Conservation (phyloP, 306 rosid species). For the Dicorynia guianensis region DNA sequence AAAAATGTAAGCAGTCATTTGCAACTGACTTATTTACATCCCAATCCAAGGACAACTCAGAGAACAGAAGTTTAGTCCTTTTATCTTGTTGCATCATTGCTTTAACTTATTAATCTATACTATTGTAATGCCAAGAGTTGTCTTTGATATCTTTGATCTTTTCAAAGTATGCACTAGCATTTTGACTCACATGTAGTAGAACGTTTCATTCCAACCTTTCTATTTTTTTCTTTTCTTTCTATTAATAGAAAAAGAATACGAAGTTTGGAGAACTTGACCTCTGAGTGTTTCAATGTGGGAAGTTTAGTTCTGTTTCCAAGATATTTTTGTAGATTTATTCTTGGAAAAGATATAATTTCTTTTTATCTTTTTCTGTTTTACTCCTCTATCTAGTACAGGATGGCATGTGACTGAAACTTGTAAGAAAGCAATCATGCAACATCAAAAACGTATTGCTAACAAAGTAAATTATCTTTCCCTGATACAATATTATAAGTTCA, state of each 20-base stretch:
- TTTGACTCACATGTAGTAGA: neutral
- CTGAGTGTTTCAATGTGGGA: neutral
- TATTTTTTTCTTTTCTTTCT: too few species aligned
- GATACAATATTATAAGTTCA: neutral
- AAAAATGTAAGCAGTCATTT: neutral
- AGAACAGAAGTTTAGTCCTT: neutral
- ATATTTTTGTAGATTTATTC: too few species aligned
- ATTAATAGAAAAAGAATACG: too few species aligned
- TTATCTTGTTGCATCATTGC: neutral
- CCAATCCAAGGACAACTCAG: neutral
- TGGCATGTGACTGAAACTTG: slow-evolving; percentile 84
- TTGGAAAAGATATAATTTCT: neutral
- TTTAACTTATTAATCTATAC: neutral
- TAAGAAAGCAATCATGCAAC: slow-evolving; percentile 83
- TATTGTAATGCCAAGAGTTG: neutral
- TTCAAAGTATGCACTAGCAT: neutral
- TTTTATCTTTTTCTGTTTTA: neutral
- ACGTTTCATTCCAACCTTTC: neutral
- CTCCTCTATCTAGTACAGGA: slow-evolving; percentile 59
- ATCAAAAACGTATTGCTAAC: slow-evolving; percentile 80
- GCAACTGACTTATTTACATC: neutral
- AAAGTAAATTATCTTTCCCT: slow-evolving; percentile 71
- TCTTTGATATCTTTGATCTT: neutral
- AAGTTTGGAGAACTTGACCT: neutral
- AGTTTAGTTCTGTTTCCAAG: neutral